Conservation (phyloP, 2,329 filamentous ascomycete genomes). For the Phyllosticta ampelicida region DNA sequence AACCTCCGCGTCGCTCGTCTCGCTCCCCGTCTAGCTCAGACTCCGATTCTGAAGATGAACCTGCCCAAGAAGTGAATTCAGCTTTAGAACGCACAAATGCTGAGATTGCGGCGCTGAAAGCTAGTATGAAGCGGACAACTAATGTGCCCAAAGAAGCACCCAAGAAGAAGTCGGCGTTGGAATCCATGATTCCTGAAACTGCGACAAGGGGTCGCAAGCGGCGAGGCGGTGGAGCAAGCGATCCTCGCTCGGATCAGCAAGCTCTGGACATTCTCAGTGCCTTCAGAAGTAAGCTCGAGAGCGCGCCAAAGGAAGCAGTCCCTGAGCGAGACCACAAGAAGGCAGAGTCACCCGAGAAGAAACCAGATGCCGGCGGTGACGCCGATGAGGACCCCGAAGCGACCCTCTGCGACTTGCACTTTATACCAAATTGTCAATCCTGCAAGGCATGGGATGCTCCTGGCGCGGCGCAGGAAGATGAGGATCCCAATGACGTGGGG, state of each 20-base stretch:
- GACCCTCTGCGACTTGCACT: conserved; percentile 81
- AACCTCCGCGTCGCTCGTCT: conserved; percentile 1
- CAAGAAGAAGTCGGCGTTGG: conserved; percentile 50
- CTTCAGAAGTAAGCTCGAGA: conserved; percentile 62
- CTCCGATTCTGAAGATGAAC: conserved; percentile 19
- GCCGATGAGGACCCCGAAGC: conserved; percentile 46
- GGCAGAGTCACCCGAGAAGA: background rate
- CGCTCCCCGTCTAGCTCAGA: conserved; percentile 5
- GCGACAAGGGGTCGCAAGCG: conserved; percentile 62
- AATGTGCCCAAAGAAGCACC: conserved; percentile 18
- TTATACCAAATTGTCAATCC: conserved; percentile 89
- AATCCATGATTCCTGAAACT: conserved; percentile 63
- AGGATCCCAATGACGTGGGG: conserved; percentile 44
- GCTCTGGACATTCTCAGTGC: conserved; percentile 62
- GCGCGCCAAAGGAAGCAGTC: conserved; percentile 11
- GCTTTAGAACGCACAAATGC: conserved; percentile 61
- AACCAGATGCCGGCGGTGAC: conserved; percentile 14
- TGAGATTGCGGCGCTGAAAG: conserved; percentile 69
- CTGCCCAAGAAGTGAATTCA: conserved; percentile 27
- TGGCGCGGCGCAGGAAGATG: conserved; percentile 33
- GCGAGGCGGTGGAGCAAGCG: conserved; percentile 40
- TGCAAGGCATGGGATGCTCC: conserved; percentile 67
- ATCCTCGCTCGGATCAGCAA: conserved; percentile 41
- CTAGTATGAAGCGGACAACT: conserved; percentile 61
- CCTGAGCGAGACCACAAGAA: background rate